Conservation (phyloP, 257 asterid species). For the Solanum neorickii region DNA sequence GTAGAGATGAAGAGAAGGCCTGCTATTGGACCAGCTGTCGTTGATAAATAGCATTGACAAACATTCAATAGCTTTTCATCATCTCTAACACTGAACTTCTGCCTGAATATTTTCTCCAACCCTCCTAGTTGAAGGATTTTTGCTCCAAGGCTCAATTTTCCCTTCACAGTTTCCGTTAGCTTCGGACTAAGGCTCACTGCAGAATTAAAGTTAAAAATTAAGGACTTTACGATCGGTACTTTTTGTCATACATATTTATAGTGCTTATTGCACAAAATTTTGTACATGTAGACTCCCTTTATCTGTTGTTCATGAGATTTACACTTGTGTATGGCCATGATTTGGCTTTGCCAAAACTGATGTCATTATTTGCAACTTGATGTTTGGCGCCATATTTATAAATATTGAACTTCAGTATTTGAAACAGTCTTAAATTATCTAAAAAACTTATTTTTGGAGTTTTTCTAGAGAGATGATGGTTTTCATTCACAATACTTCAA, state of each 20-base stretch:
- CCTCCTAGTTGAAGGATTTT: conserved; percentile 12
- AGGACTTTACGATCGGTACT: accelerated
- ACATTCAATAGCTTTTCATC: conserved; percentile 8
- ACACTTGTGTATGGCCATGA: no score
- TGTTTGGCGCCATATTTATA: not conserved
- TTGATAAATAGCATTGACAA: conserved; percentile 1
- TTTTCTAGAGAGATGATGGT: not conserved
- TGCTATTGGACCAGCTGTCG: conserved; percentile 6
- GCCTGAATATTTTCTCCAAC: conserved; percentile 5
- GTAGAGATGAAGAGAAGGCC: conserved; percentile 6
- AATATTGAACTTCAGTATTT: not conserved
- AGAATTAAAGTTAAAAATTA: not conserved
- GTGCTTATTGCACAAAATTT: not conserved
- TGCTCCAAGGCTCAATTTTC: conserved; percentile 36
- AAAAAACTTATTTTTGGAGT: no score
- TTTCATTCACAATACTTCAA: not conserved
- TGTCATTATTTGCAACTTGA: not conserved
- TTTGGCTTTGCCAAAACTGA: not conserved
- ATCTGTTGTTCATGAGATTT: not conserved
- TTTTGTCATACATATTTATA: not conserved
- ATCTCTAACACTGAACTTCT: not conserved
- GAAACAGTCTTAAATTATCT: no score
- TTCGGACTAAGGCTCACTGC: conserved; percentile 38
- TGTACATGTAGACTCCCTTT: not conserved
- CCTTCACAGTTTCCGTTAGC: conserved; percentile 29